Conservation (phyloP, 352 stramenopile species). For the Phytophthora pistaciae region DNA sequence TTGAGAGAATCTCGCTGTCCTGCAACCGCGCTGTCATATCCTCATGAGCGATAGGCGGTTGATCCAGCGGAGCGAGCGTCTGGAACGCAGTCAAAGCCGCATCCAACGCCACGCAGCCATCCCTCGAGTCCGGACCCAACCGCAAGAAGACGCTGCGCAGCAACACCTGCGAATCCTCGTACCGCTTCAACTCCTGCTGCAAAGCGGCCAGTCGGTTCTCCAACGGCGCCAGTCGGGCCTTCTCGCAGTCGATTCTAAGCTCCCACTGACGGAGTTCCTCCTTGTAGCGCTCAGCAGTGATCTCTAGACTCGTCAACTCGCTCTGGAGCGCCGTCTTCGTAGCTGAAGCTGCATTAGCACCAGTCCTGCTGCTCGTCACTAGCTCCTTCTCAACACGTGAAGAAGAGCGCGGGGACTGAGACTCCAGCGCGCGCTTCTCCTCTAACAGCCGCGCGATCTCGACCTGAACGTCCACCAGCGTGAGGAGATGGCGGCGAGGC, state of each 20-base stretch:
- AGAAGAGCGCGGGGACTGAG: conserved; percentile 14
- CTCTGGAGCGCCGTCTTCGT: conserved; percentile 45
- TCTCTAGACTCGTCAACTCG: conserved; percentile 51
- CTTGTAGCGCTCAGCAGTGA: conserved; percentile 34
- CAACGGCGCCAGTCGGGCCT: conserved; percentile 51
- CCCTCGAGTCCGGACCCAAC: conserved; percentile 14
- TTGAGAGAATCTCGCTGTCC: conserved; percentile 6
- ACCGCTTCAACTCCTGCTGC: conserved; percentile 29
- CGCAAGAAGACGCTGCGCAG: conserved; percentile 44
- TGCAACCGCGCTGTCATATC: conserved; percentile 24
- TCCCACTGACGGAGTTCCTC: conserved; percentile 55
- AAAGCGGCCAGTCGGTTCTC: conserved; percentile 40
- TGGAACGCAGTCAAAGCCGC: conserved; percentile 35
- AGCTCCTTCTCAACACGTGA: neutral
- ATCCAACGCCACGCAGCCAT: conserved; percentile 28
- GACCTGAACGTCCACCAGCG: conserved; percentile 61
- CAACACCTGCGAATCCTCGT: conserved; percentile 33
- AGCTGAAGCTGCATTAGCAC: neutral
- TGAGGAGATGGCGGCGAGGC: conserved; percentile 53
- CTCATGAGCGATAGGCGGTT: conserved; percentile 4
- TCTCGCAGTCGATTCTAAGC: conserved; percentile 57
- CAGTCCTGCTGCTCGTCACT: neutral
- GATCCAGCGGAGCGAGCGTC: conserved; percentile 32
- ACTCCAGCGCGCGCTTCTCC: conserved; percentile 57
- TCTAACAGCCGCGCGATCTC: conserved; percentile 57